Evolutionary conservation across 106 monocot genomes (phyloP), one percentile per base, ranked within the genome.

Genomic region (Alisma plantagoaquatica): DNA sequence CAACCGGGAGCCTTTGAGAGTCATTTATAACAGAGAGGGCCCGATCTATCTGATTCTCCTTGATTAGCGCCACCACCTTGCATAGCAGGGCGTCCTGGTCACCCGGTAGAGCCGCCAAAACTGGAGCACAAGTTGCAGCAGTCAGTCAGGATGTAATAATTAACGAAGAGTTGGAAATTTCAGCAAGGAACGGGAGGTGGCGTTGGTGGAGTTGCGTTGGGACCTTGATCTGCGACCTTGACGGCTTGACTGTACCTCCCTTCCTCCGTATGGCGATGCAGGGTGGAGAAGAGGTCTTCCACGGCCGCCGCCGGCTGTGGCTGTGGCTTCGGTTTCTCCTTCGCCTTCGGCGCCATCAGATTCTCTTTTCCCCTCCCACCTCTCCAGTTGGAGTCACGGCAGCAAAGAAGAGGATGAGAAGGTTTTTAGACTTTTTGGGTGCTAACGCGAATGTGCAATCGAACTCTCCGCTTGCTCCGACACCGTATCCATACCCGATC

Each of bases 191-290:
- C n/a, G n/a, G n/a, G n/a, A n/a, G n/a, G n/a, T n/a, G 29, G 25
- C 19, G 19, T 27, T 6, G 11, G 8, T 51, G 43, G 26, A 27
- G 21, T 19, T 26, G 61, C n/a, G 29, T 10, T 15, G 5, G 3
- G 38, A 91, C 90, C 80, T 77, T 91, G 90, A 65, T 91, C 84
- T 43, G 90, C 90, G 72, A 84, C 69, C 51, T 84, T 75, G 72
- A 51, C 71, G 46, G 64, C 84, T 51, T 77, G 63, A 1, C 67
- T 66, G 68, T 65, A 80, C 65, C 75, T 63, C 25, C 43, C 61
- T 43, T 67, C 75, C 69, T 84, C 56, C 33, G 46, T 33, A 53
- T 80, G 77, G 69, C 77, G 77, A 31, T 80, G 45, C 57, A 91
- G 74, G 38, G 69, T 10, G 33, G 80, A 51, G 74, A 91, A 91